Evolutionary conservation across 257 asterid species (phyloP).

Genomic region (Solanum tacnaense): DNA sequence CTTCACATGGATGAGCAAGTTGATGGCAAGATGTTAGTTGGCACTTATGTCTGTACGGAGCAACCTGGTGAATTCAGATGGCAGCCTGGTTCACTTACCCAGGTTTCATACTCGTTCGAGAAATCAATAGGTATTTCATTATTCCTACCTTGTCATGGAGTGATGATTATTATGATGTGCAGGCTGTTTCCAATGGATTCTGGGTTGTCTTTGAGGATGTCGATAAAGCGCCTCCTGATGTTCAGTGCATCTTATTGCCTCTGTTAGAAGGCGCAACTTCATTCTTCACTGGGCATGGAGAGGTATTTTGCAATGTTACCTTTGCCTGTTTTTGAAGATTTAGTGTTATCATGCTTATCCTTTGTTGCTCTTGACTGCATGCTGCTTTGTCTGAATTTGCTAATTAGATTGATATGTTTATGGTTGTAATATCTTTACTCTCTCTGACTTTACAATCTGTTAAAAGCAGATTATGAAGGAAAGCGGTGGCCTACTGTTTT

Average conservation of each 20-base stretch:
- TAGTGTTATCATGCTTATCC: not conserved
- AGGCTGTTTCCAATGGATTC: slow-evolving; percentile 83
- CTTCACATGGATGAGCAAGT: slow-evolving; percentile 97
- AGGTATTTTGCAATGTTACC: slow-evolving; percentile 35
- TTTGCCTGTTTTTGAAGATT: not conserved
- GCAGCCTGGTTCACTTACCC: slow-evolving; percentile 98
- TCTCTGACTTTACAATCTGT: not conserved
- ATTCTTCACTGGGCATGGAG: slow-evolving; percentile 80
- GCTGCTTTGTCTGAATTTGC: not conserved
- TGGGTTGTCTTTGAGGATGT: slow-evolving; percentile 96
- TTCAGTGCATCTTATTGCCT: slow-evolving; percentile 66
- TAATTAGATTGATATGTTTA: not conserved
- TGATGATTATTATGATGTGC: slow-evolving; percentile 9
- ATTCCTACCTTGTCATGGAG: slow-evolving; percentile 9
- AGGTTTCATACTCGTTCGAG: slow-evolving; percentile 36
- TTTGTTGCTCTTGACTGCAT: not conserved
- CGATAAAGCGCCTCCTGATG: slow-evolving; percentile 89
- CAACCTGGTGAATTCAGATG: slow-evolving; percentile 97
- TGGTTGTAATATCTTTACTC: not conserved
- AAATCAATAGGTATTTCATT: not conserved
- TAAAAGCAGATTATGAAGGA: not conserved
- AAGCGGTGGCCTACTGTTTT: not conserved
- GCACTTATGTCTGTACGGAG: slow-evolving; percentile 84
- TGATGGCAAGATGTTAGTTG: slow-evolving; percentile 86
- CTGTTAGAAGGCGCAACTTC: slow-evolving; percentile 70